Evolutionary conservation across 192 early-diverging fungal genomes (phyloP), one percentile per base, ranked within the genome.

Genomic region (Entophlyctis luteolus): DNA sequence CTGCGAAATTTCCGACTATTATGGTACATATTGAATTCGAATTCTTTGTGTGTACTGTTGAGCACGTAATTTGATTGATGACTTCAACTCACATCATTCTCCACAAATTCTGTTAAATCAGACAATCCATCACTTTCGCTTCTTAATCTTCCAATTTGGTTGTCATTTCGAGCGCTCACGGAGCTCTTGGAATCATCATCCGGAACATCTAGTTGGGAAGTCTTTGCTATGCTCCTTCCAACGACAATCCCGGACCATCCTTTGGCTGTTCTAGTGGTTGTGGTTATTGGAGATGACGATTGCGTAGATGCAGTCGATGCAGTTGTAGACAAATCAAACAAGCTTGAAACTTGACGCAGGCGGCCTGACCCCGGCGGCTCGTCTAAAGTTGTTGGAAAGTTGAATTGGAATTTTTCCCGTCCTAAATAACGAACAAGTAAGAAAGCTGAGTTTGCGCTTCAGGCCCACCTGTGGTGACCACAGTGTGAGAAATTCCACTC

Each of bases 1-100:
- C 62, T 32, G 62, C 47, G 25, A 63, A 63, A 50, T 63, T 63
- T 31, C 62, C 62, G 32, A 63, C 62, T 20, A 63, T 33, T 8
- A 63, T 42, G 29, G 62, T 63, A 4, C 46, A 63, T 4, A 50
- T 63, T 32, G 38, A 36, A 8, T 12, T 8, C n/a, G 10, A 42
- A 42, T 42, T 42, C 8, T 42, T 42, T n/a, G 39, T 42, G 39
- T n/a, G 39, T 42, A n/a, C 8, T 42, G n/a, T n/a, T 42, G 39
- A 2, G 42, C 31, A 62, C 39, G 31, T 25, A 50, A 50, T 12
- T 57, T 34, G 18, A 53, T 27, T 2, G 14, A 27, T 25, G 12
- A 22, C 39, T 8, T 42, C 39, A 45, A 18, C 48, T 50, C 6
- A 47, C 62, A 18, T 49, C 62, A n/a, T 46, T 46, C 16, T 60